Evolutionary conservation across 768 basidiomycete genomes (phyloP), one percentile per base, ranked within the genome.

Genomic region (Leccinum ochraceum): DNA sequence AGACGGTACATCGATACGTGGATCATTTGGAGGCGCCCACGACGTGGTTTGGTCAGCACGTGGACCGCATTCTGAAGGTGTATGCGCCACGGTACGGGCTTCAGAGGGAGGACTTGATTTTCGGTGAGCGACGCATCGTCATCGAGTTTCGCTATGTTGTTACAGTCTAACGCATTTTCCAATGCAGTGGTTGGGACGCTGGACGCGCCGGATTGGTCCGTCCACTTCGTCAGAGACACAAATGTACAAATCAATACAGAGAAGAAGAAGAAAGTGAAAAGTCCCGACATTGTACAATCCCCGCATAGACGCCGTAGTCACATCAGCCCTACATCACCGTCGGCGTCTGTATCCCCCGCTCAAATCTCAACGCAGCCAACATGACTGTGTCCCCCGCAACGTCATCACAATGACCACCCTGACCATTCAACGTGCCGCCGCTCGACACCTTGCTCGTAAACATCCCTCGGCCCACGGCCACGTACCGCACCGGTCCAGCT

Each of bases 41-140:
- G 66, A 81, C 76, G 60, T 94, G 92, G 89, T 88, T 94, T 73
- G 83, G 81, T 59, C 79, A 81, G 5, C 87, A 93, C 64, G 83
- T 86, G 26, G 82, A 89, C 59, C 69, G 76, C 22, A 86, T 94
- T 63, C 66, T 92, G 74, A 70, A 81, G 48, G 71, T 82, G 17
- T 92, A 82, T 69, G 83, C 37, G 14, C 61, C 63, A 0, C 37
- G 69, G 52, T 82, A 83, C 63, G 75, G 73, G 6, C 81, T 88
- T 52, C 78, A 76, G 62, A 83, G 78, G 66, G 86, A 89, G 66
- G 86, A 88, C 63, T 69, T 89, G 56, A 80, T 82, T 44, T 68
- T 89, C 1, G 83, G 76, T 66, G 61, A 53, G 69, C 39, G 52
- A 26, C 3, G 8, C 17, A 0, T 34, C n/a, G 32, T 48, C 16